These are phyloP conservation scores for Colletotrichum kahawae DNA, from an alignment of 2,329 filamentous ascomycete species.

Conservation along the genomic window DNA sequence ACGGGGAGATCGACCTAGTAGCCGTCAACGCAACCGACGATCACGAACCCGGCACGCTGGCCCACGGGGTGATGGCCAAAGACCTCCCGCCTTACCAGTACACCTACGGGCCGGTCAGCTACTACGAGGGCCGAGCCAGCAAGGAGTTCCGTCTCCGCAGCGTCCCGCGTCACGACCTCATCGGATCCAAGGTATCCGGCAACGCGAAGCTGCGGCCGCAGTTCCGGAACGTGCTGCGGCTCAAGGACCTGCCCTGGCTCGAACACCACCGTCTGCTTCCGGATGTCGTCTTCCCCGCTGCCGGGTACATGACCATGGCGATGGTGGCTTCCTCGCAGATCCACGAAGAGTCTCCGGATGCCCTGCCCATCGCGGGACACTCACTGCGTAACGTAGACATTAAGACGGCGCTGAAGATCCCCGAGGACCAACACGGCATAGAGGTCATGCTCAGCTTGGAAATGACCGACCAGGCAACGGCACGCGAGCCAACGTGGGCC, in stretches of 20 bases:
- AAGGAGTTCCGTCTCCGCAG: background rate
- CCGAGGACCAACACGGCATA: background rate
- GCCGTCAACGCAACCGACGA: background rate
- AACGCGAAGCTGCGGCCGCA: background rate
- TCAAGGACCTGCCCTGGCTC: background rate
- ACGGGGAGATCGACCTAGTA: background rate
- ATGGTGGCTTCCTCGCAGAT: background rate
- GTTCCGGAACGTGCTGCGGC: background rate
- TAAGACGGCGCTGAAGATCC: background rate
- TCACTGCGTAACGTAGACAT: background rate
- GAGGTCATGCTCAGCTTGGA: background rate
- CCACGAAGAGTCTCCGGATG: background rate
- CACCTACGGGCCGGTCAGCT: background rate
- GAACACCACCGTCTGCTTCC: background rate
- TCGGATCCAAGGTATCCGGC: background rate
- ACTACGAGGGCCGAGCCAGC: background rate
- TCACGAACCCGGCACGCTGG: rapidly evolving
- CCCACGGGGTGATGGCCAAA: background rate
- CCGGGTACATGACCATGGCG: background rate
- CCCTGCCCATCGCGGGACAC: background rate
- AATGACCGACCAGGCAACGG: background rate
- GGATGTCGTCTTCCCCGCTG: background rate
- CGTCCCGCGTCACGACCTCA: background rate
- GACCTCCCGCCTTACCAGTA: background rate
- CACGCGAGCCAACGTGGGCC: background rate